A percentile compares a stretch with the other conserved stretches of the same genome.
Evolutionary conservation across 2,329 filamentous ascomycete genomes (phyloP).

Genomic region (Cytospora piceae): DNA sequence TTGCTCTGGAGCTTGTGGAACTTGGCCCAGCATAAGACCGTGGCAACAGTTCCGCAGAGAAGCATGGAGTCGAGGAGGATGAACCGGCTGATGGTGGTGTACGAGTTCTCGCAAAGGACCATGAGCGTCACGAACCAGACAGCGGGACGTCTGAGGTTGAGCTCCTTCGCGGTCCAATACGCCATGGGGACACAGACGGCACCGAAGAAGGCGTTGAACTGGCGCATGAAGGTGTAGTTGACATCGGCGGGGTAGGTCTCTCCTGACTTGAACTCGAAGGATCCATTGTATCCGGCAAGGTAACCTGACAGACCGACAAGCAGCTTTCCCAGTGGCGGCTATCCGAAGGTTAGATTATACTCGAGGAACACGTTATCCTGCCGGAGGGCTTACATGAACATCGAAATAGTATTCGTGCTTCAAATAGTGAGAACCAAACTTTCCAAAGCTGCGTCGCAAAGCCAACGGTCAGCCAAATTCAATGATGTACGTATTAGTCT

Average conservation of each 20-base stretch:
- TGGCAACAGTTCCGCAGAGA: slow-evolving; percentile 97
- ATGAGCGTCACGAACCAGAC: slow-evolving; percentile 96
- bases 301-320: slow-evolving; percentile 95
- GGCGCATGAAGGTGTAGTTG: slow-evolving; percentile 97
- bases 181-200: slow-evolving; percentile 90
- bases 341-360: slow-evolving; percentile 33
- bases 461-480: slow-evolving; percentile 36
- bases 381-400: slow-evolving; percentile 45
- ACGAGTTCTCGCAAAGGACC: slow-evolving; percentile 99
- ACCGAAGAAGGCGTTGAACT: slow-evolving; percentile 95
- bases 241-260: slow-evolving; percentile 92
- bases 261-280: slow-evolving; percentile 99
- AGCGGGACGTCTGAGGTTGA: slow-evolving; percentile 82
- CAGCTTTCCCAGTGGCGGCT: slow-evolving; percentile 97
- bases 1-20: slow-evolving; percentile 88
- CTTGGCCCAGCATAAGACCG: slow-evolving; percentile 94
- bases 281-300: slow-evolving; percentile 96
- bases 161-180: slow-evolving; percentile 90
- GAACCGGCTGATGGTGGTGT: slow-evolving; percentile 97
- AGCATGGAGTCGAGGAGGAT: slow-evolving; percentile 99
- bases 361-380: not conserved
- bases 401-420: slow-evolving; percentile 99
- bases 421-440: slow-evolving; percentile 98
- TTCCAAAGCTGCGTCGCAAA: slow-evolving; percentile 70
- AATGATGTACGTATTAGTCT: slow-evolving; percentile 17